Percentiles rank a stretch among this genome's conserved stretches.
phyloP scores from a whole-genome alignment of 805 yeast genomes.

The Saturnispora kantuleensis region DNA sequence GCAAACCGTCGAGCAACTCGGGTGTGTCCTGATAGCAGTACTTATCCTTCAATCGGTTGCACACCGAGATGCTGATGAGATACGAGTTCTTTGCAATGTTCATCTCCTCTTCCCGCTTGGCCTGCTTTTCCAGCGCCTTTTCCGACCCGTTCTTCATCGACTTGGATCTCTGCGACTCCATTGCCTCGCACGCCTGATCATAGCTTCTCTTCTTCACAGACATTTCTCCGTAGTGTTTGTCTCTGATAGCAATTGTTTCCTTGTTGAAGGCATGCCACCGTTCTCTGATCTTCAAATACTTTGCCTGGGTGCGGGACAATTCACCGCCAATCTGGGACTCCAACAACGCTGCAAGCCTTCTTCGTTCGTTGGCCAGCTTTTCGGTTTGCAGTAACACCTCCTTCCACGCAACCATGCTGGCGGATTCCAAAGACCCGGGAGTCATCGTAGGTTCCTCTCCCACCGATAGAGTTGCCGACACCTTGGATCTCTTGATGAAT shows the following conservation, averaged over 20 bases:
- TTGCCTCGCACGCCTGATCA: conserved; percentile 67
- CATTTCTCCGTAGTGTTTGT: conserved; percentile 43
- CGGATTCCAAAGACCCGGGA: conserved; percentile 90
- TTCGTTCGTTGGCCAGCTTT: conserved; percentile 57
- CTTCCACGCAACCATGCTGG: conserved; percentile 82
- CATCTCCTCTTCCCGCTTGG: conserved; percentile 70
- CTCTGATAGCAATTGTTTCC: conserved; percentile 41
- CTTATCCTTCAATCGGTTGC: conserved; percentile 88
- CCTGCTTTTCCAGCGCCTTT: conserved; percentile 40
- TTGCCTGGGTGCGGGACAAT: conserved; percentile 41
- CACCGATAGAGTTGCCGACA: conserved; percentile 61
- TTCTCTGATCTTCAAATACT: conserved; percentile 43
- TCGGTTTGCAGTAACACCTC: conserved; percentile 82
- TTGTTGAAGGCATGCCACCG: conserved; percentile 52
- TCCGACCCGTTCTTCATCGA: conserved; percentile 47
- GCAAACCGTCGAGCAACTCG: conserved; percentile 74
- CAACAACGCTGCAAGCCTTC: conserved; percentile 49
- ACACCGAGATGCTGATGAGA: conserved; percentile 67
- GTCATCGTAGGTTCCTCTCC: conserved; percentile 88
- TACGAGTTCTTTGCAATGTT: conserved; percentile 79
- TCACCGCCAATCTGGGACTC: conserved; percentile 52
- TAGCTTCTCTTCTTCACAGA: conserved; percentile 63
- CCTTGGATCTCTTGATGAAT: conserved; percentile 65
- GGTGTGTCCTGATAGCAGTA: conserved; percentile 90
- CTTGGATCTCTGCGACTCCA: conserved; percentile 74